phyloP scores from a whole-genome alignment of 176 grass and related monocot species.

The Miscanthus lutarioriparius region DNA sequence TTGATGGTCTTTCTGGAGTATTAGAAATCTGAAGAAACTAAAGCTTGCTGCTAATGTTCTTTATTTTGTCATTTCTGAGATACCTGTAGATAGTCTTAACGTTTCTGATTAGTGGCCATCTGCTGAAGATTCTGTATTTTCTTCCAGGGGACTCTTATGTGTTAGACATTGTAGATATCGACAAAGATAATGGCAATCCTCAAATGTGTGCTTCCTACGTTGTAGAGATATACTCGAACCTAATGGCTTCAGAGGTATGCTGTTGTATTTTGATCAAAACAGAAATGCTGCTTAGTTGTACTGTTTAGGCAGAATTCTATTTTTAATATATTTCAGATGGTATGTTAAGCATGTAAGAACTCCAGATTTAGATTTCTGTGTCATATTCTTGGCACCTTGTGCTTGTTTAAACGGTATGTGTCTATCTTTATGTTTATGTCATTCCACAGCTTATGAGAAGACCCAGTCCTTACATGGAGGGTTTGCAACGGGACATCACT shows the following conservation, averaged over 20 bases:
- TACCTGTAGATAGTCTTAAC: not conserved
- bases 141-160: slow-evolving; percentile 26
- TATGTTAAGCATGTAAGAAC: not conserved
- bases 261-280: not conserved
- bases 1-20: not conserved
- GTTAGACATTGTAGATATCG: slow-evolving; percentile 37
- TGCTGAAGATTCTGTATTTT: slow-evolving; percentile 13
- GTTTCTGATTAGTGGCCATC: not conserved
- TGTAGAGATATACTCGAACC: slow-evolving; percentile 45
- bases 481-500: slow-evolving; percentile 30
- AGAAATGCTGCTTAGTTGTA: not conserved
- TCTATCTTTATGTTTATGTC: slow-evolving; percentile 13
- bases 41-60: not conserved
- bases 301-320: not conserved
- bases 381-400: not conserved
- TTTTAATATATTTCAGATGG: not conserved
- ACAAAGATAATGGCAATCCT: slow-evolving; percentile 48
- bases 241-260: slow-evolving; percentile 53
- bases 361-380: not conserved
- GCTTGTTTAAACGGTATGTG: not conserved
- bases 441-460: slow-evolving; percentile 45
- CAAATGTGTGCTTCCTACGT: slow-evolving; percentile 57
- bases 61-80: not conserved
- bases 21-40: not conserved
- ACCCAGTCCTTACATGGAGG: slow-evolving; percentile 27